Evolutionary conservation across 768 basidiomycete species (phyloP), one percentile per base, ranked within the genome.

Genomic region (Scleroderma citrinum): DNA sequence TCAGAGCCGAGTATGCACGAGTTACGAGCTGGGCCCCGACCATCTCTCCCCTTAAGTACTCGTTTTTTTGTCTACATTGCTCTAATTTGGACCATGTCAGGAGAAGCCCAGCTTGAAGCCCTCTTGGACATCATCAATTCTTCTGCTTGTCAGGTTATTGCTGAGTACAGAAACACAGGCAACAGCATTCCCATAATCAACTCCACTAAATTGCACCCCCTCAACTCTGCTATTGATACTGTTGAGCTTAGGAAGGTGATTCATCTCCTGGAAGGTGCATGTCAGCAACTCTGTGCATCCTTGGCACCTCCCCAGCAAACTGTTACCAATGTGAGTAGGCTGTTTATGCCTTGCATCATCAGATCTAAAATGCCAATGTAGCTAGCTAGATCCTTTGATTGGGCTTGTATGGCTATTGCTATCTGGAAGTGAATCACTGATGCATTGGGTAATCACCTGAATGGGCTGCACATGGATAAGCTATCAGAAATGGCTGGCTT

Each of bases 221-320:
- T 44, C 13, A 26, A 44, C n/a, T 29, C 26, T 29, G 26, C 43
- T 17, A 13, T 31, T 20, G 43, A 44, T 26, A 29, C 8, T 19
- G 29, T 44, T 17, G 43, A 11, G 12, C 24, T 41, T 14, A 41
- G 23, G 21, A 24, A 12, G 20, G 54, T 47, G 14, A 58, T 54
- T 34, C 68, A 71, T 32, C 70, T 71, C 1, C 58, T 76, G 44
- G 72, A 73, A 38, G 35, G 52, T 24, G 56, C 58, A 7, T 69
- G 68, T 51, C 57, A 58, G 14, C 71, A 68, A 49, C 36, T 71
- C 29, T 67, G 68, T 49, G 43, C 62, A 8, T 65, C 66, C 19
- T 57, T 71, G 12, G 66, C 68, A 12, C 68, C 59, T 0, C 71
- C 69, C 8, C n/a, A 46, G 56, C 69, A 70, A 43, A 62, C 58